Evolutionary conservation across 164 flowering plant genomes (phyloP).

Genomic region (Umbilicus rupestris): DNA sequence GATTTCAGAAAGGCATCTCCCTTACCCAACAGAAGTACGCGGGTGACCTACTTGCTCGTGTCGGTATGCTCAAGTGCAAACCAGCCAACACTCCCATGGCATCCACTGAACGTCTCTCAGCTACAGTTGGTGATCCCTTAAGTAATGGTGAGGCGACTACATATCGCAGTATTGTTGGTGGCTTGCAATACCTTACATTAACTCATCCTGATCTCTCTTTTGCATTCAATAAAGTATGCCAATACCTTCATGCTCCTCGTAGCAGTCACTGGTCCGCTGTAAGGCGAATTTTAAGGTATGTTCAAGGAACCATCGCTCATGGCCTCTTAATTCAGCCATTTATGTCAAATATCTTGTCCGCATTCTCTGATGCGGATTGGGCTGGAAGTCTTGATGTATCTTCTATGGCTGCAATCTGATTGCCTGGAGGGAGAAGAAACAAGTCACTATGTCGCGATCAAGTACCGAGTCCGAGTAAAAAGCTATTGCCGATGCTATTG

Average conservation of each 20-base stretch:
- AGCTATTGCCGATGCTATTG: background rate
- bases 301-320: no score
- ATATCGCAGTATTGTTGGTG: no score
- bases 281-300: background rate
- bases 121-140: no score
- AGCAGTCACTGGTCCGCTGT: background rate
- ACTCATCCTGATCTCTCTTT: background rate
- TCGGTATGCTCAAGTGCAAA: background rate
- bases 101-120: background rate
- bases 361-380: no score
- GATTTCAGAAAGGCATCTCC: no score
- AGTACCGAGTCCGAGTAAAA: background rate
- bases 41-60: background rate
- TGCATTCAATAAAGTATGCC: background rate
- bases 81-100: background rate
- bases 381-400: no score
- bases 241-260: no score
- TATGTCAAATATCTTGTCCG: no score
- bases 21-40: background rate
- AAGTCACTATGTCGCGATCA: background rate
- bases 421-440: background rate
- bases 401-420: background rate
- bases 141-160: no score
- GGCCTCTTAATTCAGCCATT: no score
- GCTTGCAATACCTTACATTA: background rate